These are phyloP conservation scores for Ogataea nitratoaversa DNA, from an alignment of 805 yeast genomes.

Conservation along the genomic window DNA sequence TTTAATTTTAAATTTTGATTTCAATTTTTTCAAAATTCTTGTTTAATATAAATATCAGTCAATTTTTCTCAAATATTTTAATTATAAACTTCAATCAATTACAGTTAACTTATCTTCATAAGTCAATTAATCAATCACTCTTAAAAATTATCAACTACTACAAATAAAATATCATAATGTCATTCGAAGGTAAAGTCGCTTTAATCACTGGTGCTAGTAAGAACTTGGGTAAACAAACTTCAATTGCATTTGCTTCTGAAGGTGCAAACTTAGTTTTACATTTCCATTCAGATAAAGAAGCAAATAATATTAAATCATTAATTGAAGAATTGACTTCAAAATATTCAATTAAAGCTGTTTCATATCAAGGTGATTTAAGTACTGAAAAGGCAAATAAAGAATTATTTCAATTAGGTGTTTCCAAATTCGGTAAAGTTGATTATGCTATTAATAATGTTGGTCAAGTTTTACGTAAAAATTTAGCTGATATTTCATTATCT, in stretches of 20 bases:
- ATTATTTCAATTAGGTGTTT: constrained; percentile 43
- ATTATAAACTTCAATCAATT: too few relatives aligned
- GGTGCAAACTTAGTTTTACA: constrained; percentile 54
- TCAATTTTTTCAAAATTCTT: too few relatives aligned
- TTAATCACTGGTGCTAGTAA: constrained; percentile 60
- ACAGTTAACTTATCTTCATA: too few relatives aligned
- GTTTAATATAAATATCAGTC: too few relatives aligned
- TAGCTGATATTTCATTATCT: constrained; percentile 45
- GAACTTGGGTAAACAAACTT: constrained; percentile 54
- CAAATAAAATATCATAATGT: constrained; percentile 7
- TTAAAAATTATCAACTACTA: too few relatives aligned
- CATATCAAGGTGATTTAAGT: constrained; percentile 40
- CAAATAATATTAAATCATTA: constrained; percentile 33
- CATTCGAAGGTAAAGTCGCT: constrained; percentile 46
- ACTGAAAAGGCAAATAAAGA: constrained; percentile 38
- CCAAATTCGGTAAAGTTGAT: constrained; percentile 47
- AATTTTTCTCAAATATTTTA: too few relatives aligned
- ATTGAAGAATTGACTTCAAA: constrained; percentile 33
- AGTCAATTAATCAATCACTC: too few relatives aligned
- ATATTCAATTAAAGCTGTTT: constrained; percentile 38
- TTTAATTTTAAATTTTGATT: too few relatives aligned
- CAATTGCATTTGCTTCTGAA: constrained; percentile 48
- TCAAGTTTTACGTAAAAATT: constrained; percentile 58
- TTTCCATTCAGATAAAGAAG: constrained; percentile 44
- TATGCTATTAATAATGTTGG: constrained; percentile 69